phyloP scores from a whole-genome alignment of 306 rosid genomes.

The Quercus wislizeni region DNA sequence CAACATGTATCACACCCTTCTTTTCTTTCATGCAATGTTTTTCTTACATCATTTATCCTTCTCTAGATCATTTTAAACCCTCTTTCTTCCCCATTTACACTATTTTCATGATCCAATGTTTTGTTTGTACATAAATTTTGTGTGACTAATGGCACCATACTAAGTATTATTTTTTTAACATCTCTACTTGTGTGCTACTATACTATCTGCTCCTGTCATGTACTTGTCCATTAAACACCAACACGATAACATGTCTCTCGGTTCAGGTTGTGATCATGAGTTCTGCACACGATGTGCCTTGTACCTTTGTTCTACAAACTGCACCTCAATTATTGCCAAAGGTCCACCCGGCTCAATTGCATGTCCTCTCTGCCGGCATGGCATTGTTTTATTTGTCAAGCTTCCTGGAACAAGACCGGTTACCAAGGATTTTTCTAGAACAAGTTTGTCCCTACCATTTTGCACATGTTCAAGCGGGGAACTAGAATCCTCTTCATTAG shows the following conservation, averaged over 20 bases:
- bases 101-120: too few relatives aligned
- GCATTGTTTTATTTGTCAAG: slow-evolving; percentile 76
- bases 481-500: slow-evolving; percentile 42
- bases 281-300: slow-evolving; percentile 91
- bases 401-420: slow-evolving; percentile 50
- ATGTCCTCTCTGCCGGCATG: slow-evolving; percentile 89
- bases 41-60: neutral
- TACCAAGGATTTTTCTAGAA: slow-evolving; percentile 42
- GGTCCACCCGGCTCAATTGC: slow-evolving; percentile 88
- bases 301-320: slow-evolving; percentile 83
- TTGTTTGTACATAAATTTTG: too few relatives aligned
- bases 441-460: slow-evolving; percentile 61
- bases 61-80: neutral
- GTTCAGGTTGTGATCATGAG: slow-evolving; percentile 93
- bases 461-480: slow-evolving; percentile 64
- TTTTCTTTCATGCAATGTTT: neutral
- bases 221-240: neutral
- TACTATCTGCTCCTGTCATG: neutral
- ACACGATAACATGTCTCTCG: neutral
- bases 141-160: too few relatives aligned
- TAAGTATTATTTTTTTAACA: too few relatives aligned
- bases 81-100: neutral
- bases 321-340: slow-evolving; percentile 30
- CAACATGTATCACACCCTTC: neutral
- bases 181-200: neutral